These are phyloP conservation scores for Anthostomella pinea DNA, from an alignment of 2,329 filamentous ascomycete genomes.

Conservation along the genomic window DNA sequence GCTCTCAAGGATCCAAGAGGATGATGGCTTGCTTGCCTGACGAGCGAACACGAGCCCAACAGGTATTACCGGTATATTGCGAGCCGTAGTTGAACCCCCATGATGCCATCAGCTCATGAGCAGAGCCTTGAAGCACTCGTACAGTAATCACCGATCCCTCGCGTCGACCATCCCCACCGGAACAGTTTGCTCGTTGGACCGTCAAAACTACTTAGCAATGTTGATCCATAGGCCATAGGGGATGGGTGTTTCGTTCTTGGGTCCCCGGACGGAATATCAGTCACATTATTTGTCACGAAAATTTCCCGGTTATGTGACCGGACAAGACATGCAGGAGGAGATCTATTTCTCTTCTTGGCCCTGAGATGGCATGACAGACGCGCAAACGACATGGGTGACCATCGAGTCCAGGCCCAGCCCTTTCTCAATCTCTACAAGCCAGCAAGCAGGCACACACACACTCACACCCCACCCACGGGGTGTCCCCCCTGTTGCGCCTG, in stretches of 20 bases:
- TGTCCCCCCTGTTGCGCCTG: slow-evolving; percentile 7
- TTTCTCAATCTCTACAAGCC: background rate
- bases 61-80: slow-evolving; percentile 2
- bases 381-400: slow-evolving; percentile 13
- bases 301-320: background rate
- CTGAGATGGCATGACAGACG: no score
- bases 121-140: slow-evolving; percentile 14
- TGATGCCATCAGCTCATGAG: no score
- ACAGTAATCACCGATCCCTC: slow-evolving; percentile 26
- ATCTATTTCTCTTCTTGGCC: no score
- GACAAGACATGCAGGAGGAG: no score
- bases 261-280: slow-evolving; percentile 16
- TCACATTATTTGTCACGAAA: slow-evolving; percentile 15
- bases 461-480: no score
- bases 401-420: slow-evolving; percentile 19
- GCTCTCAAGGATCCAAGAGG: slow-evolving; percentile 12
- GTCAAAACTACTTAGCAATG: slow-evolving; percentile 24
- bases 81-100: slow-evolving; percentile 18
- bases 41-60: background rate
- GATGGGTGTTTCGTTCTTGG: no score
- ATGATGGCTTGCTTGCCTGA: slow-evolving; percentile 9
- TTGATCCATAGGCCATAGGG: slow-evolving; percentile 14
- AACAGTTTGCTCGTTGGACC: slow-evolving; percentile 11
- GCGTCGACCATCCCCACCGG: slow-evolving; percentile 12
- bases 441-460: background rate